Evolutionary conservation across 139 green algal species (phyloP).

Genomic region (Chlorella sorokiniana): DNA sequence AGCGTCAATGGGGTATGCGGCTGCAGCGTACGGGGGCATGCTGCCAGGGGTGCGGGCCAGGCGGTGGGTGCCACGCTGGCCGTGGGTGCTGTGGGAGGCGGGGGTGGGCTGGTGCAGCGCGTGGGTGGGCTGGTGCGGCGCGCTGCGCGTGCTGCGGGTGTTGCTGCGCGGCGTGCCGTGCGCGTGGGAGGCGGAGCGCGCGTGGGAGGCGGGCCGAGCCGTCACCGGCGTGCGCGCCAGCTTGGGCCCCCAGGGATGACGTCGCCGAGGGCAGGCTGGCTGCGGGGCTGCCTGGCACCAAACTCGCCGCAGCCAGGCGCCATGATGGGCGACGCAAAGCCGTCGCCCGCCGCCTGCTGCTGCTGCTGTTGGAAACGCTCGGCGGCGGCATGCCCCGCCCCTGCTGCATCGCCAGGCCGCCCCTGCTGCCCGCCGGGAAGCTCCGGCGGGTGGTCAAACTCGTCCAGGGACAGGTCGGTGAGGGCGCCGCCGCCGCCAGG

Average conservation of each 20-base stretch:
- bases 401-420: neutral
- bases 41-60: conserved; percentile 37
- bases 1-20: conserved; percentile 6
- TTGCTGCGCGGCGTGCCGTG: conserved; percentile 31
- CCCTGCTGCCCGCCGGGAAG: conserved; percentile 18
- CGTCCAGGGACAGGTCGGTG: conserved; percentile 52
- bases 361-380: neutral
- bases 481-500: neutral
- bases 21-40: neutral
- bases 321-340: conserved; percentile 15
- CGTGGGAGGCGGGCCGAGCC: neutral
- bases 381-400: neutral
- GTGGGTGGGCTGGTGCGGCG: conserved; percentile 17
- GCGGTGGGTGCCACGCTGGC: conserved; percentile 4
- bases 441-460: conserved; percentile 62
- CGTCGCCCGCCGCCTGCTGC: neutral
- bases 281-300: neutral
- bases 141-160: conserved; percentile 28
- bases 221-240: conserved; percentile 39
- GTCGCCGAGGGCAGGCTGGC: neutral
- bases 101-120: conserved; percentile 3
- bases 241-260: conserved; percentile 40
- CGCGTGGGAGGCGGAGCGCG: neutral
- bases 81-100: neutral
- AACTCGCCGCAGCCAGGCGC: neutral